Evolutionary conservation across 352 stramenopile species (phyloP).

Genomic region (Globisporangium megalacanthum): DNA sequence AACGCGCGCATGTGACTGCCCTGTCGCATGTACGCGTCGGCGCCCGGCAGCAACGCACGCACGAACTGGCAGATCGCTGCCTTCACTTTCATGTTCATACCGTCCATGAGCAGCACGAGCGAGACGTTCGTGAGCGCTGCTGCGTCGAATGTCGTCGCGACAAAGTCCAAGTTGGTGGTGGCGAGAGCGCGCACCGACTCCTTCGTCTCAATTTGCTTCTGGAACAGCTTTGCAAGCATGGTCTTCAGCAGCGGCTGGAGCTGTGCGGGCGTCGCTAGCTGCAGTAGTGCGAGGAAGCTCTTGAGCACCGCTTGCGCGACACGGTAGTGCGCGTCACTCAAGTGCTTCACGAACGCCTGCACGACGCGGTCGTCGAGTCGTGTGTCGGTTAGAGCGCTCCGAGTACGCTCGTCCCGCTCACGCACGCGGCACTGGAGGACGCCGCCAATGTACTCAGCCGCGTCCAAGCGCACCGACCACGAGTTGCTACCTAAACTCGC

Average conservation of each 20-base stretch:
- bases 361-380: conserved; percentile 63
- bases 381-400: conserved; percentile 10
- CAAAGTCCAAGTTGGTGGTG: conserved; percentile 56
- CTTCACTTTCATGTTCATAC: conserved; percentile 80
- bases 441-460: conserved; percentile 41
- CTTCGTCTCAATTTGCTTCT: conserved; percentile 76
- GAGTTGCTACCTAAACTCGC: conserved; percentile 37
- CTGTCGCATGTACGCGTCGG: conserved; percentile 54
- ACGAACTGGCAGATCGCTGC: conserved; percentile 63
- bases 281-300: conserved; percentile 45
- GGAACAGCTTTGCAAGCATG: conserved; percentile 58
- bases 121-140: conserved; percentile 36
- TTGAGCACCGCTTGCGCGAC: conserved; percentile 67
- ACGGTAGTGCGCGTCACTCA: conserved; percentile 70
- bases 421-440: conserved; percentile 16
- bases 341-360: conserved; percentile 45
- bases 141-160: conserved; percentile 43
- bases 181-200: conserved; percentile 45
- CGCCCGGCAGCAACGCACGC: conserved; percentile 40
- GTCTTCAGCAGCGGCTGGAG: conserved; percentile 49
- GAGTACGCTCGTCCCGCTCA: conserved; percentile 6
- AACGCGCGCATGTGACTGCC: conserved; percentile 60
- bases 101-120: conserved; percentile 60
- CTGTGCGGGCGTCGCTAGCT: conserved; percentile 29
- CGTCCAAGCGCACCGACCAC: conserved; percentile 67